Base-by-base conservation (phyloP, 352 stramenopile genomes). In the Halophytophthora polymorphica region DNA sequence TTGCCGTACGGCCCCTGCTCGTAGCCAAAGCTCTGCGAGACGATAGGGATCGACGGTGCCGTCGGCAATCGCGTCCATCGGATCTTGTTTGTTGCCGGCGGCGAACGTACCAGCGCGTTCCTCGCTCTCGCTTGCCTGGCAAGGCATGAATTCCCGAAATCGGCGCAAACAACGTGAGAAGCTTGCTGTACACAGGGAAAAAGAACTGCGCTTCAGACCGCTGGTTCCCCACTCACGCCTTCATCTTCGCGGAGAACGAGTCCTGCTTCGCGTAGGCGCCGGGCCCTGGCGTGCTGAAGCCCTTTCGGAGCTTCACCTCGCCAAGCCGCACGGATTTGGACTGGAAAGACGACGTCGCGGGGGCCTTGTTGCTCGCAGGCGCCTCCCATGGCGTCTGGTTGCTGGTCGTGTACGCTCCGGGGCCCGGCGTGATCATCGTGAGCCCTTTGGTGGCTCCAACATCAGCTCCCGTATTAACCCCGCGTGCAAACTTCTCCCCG, bases 21-120 rank as follows among this genome's bases (percentile, higher is more conserved):
- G 41, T 92, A 90, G 2, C 82, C 82, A 56, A 86, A 92, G 54
- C 82, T 92, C 43, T 92, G 82, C 4, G 77, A 72, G 0, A 81
- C 60, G 2, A 66, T 86, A 0, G 82, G 82, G 31, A 92, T 92
- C 0, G 82, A 92, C 15, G 82, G 82, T 13, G 79, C 82, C 3
- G 78, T 86, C 6, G 82, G 78, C 0, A 92, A 56, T 10, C 79
- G 60, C 21, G 76, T 71, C 82, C 79, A 92, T 37, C 81, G 78
- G 37, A 90, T 71, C 29, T 80, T 81, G 54, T 52, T 74, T 17
- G 46, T 60, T 12, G 66, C 67, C 2, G 71, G 50, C 7, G 71
- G 60, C 0, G 75, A 64, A 19, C 55, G 53, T 5, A 70, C 35
- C 12, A 73, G 28, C 4, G 59, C 29, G 14, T 66, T 80, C 0